Conservation (phyloP, 306 rosid species). For the Cicer pinnatifidum region DNA sequence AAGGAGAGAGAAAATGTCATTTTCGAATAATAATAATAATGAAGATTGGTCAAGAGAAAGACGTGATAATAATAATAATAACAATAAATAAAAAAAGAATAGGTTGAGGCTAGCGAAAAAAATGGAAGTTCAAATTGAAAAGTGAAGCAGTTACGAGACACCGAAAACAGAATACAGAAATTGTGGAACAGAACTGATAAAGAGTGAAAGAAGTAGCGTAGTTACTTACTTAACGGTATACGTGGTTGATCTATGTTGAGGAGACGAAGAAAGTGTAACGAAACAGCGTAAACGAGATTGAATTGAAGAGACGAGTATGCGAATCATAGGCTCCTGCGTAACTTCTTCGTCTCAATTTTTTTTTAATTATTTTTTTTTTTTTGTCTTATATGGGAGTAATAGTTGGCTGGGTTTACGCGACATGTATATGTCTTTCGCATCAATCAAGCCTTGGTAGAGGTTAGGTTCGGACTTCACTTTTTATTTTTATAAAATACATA, state of each 20-base stretch:
- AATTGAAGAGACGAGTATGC: not conserved
- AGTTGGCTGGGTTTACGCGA: slow-evolving; percentile 44
- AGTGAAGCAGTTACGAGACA: not conserved
- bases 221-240: slow-evolving; percentile 38
- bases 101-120: not conserved
- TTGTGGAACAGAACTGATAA: not conserved
- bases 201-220: slow-evolving; percentile 2
- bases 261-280: slow-evolving; percentile 30
- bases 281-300: not conserved
- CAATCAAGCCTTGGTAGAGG: not conserved
- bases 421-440: slow-evolving; percentile 34
- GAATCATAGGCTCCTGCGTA: slow-evolving; percentile 31
- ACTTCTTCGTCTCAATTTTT: slow-evolving; percentile 34
- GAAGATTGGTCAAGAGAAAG: slow-evolving; percentile 18
- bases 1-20: slow-evolving; percentile 53
- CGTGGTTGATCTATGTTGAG: slow-evolving; percentile 24
- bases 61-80: slow-evolving; percentile 32
- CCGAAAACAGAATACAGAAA: not conserved
- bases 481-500: too few relatives aligned
- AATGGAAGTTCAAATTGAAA: slow-evolving; percentile 24
- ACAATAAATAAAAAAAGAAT: slow-evolving; percentile 24
- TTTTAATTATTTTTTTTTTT: not conserved
- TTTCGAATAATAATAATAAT: slow-evolving; percentile 37
- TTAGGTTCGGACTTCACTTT: slow-evolving; percentile 42
- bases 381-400: slow-evolving; percentile 54